Base-by-base conservation (phyloP, 148 eudicot species). In the Rhododendron griersonianum region DNA sequence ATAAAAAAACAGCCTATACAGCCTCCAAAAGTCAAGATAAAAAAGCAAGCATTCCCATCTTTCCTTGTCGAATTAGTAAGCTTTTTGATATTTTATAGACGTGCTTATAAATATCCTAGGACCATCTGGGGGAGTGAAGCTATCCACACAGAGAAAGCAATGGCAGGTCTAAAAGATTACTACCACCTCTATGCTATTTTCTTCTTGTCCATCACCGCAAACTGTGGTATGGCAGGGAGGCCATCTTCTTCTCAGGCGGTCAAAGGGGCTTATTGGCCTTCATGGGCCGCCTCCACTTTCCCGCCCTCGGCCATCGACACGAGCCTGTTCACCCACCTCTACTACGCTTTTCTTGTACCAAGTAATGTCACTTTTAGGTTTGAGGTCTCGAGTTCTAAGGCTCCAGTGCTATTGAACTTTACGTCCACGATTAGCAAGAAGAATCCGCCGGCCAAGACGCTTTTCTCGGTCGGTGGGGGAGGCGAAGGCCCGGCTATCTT, bases 381-480 rank as follows among this genome's bases (percentile, higher is more conserved):
- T 44, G 87, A 84, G 37, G 86, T 89, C 33, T 86, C 87, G 9
- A 11, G 80, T 85, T 16, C 89, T 37, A 80, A 65, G 8, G 91
- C 91, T 19, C n/a, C 37, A 5, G 0, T 14, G 77, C 89, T 92
- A 55, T 37, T 59, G 28, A 90, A 86, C 37, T 92, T 92, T 85
- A 92, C 94, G 6, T 88, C 91, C 7, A 84, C 90, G 37, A 87
- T 92, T 30, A 90, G 65, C 21, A 55, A 85, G 0, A 88, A 87
- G 74, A 89, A 86, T 0, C 90, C 93, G 0, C 55, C 85, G 13
- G 87, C 90, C 14, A 91, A 88, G 78, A 88, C 85, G 0, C 87
- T 92, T 18, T 91, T 89, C 51, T 90, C 94, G 0, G 80, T 89
- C 6, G 94, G 94, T 1, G 94, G 94, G 10, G 92, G 86, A 6